phyloP scores from a whole-genome alignment of 1,139 yeast genomes.

The Sugiyamaella castrensis region DNA sequence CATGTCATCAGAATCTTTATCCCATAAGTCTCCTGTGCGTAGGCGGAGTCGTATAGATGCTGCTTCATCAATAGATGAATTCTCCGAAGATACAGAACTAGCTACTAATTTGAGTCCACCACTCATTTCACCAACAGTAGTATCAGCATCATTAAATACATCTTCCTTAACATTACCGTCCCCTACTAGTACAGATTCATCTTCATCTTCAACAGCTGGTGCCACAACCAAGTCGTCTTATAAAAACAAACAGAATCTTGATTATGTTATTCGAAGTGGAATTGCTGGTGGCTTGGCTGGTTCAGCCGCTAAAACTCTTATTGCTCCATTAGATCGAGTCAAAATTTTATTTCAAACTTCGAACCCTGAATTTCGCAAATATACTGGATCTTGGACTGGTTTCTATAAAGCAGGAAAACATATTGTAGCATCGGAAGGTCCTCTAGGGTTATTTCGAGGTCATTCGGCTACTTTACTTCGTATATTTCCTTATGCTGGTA shows the following conservation, averaged over 20 bases:
- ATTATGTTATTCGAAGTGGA: constrained; percentile 79
- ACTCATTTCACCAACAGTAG: no score
- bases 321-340: constrained; percentile 94
- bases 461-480: constrained; percentile 89
- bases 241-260: constrained; percentile 67
- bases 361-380: constrained; percentile 80
- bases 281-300: constrained; percentile 97
- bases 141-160: no score
- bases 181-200: background rate
- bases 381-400: constrained; percentile 78
- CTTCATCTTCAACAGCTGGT: background rate
- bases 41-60: no score
- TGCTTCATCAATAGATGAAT: no score
- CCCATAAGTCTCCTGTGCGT: no score
- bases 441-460: constrained; percentile 84
- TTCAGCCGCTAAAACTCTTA: constrained; percentile 86
- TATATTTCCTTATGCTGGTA: constrained; percentile 95
- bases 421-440: constrained; percentile 71
- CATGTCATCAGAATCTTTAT: no score
- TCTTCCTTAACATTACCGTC: background rate
- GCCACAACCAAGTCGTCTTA: background rate
- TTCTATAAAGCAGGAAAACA: constrained; percentile 65
- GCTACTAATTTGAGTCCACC: no score
- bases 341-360: constrained; percentile 93
- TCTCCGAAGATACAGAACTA: no score